Base-by-base conservation (phyloP, 306 rosid species). In the Erythrophleum fordii region DNA sequence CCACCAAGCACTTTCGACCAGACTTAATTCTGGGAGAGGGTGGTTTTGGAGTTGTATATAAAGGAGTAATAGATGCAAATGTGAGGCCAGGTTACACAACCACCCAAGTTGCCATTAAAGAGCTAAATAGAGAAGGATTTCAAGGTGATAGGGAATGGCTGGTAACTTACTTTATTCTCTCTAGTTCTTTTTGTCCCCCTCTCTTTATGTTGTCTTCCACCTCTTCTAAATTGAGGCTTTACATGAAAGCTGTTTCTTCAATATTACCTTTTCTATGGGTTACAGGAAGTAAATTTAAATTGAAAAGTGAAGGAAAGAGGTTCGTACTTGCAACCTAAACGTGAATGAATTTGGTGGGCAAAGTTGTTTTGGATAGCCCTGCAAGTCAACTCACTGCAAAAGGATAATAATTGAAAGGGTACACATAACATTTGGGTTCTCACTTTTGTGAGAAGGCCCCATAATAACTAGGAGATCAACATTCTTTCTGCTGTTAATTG, bases 131-230 rank as follows among this genome's bases (percentile, higher is more conserved):
- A 39, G 97, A 92, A 85, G 97, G 98, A 64, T 89, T 89, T 85
- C 98, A 94, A 86, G 98, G 98, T 83, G 98, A 94, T 77, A 82
- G 98, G 84, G 98, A 94, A 92, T 94, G 98, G 98, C 97, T 94
- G 77, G 98, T 91, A 80, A 60, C 77, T 64, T 29, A 22, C 60
- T 77, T 73, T 78, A 39, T 53, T 85, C 73, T 56, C 48, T 66
- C 72, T n/a, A n/a, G 45, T 2, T n/a, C 17, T 17, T 68, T 76
- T 59, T 35, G 49, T 45, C 49, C 41, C 55, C 20, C 20, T 49
- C 55, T n/a, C n/a, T n/a, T n/a, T n/a, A n/a, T n/a, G n/a, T n/a
- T n/a, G n/a, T n/a, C n/a, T n/a, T n/a, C n/a, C n/a, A n/a, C n/a
- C 55, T 39, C 5, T 39, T 35, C 25, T 39, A 39, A 6, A 6